Evolutionary conservation across 2,329 filamentous ascomycete genomes (phyloP).

Genomic region (Leptographium radiaticola): DNA sequence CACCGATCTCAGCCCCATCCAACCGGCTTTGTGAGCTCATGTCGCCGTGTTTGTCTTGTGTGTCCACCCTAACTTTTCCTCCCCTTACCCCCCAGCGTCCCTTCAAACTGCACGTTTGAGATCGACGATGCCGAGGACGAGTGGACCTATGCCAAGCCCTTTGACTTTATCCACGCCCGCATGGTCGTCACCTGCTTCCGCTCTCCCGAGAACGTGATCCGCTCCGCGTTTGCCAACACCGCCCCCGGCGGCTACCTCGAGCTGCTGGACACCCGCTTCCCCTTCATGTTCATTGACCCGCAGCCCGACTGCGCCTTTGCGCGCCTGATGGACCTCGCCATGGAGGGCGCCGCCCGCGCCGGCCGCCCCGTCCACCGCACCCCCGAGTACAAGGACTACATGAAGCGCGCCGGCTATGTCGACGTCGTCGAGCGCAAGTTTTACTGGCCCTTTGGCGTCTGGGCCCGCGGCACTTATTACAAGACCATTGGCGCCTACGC

Average conservation of each 20-base stretch:
- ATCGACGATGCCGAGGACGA: constrained; percentile 49
- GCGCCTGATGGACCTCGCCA: constrained; percentile 15
- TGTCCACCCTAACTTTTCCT: not conserved
- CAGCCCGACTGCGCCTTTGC: constrained; percentile 15
- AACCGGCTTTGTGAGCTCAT: constrained; percentile 38
- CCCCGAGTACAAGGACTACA: constrained; percentile 14
- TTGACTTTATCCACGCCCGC: constrained; percentile 39
- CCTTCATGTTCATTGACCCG: constrained; percentile 14
- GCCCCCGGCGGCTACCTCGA: constrained; percentile 29
- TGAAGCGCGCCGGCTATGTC: constrained; percentile 21
- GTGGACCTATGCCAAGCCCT: constrained; percentile 34
- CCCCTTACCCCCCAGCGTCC: too few species aligned
- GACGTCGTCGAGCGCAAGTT: constrained; percentile 19
- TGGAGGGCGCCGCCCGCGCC: constrained; percentile 13
- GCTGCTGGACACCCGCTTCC: constrained; percentile 18
- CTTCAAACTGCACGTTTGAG: constrained; percentile 56
- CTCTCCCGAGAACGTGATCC: constrained; percentile 14
- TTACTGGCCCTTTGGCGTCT: constrained; percentile 20
- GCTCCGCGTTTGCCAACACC: constrained; percentile 28
- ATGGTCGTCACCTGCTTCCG: constrained; percentile 8
- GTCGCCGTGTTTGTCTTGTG: too few species aligned
- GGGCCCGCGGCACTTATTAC: constrained; percentile 16
- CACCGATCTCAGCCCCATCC: constrained; percentile 55
- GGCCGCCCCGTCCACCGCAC: constrained; percentile 14
- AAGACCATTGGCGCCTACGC: constrained; percentile 15